A percentile compares a stretch with the other conserved stretches of the same genome.
Conservation (phyloP, 257 asterid genomes). For the Ehretia macrophylla region DNA sequence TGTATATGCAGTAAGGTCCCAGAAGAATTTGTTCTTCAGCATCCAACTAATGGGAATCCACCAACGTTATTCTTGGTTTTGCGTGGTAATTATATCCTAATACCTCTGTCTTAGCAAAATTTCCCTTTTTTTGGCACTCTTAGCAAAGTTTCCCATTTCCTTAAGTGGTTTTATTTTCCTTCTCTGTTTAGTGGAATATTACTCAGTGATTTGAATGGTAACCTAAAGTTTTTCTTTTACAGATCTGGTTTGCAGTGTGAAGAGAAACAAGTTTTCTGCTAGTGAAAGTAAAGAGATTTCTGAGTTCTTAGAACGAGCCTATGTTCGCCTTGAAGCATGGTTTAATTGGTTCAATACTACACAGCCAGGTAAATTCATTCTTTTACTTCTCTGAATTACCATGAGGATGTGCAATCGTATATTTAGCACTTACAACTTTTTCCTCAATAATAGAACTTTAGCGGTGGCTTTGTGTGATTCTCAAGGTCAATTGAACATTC, state of each 20-base stretch:
- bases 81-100: slow-evolving; percentile 54
- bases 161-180: not conserved
- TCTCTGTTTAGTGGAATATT: not conserved
- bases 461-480: not conserved
- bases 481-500: too few species aligned
- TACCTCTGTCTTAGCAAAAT: too few species aligned
- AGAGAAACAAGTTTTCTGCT: slow-evolving; percentile 59
- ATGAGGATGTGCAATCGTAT: not conserved
- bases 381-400: not conserved
- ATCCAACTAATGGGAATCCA: slow-evolving; percentile 93
- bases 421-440: not conserved
- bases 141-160: too few species aligned
- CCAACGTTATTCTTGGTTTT: slow-evolving; percentile 81
- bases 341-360: slow-evolving; percentile 91
- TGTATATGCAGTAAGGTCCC: slow-evolving; percentile 88
- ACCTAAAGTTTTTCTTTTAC: slow-evolving; percentile 17
- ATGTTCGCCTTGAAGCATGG: slow-evolving; percentile 90
- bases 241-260: slow-evolving; percentile 70
- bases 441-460: too few species aligned
- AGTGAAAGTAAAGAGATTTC: slow-evolving; percentile 55
- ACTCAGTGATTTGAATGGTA: slow-evolving; percentile 7
- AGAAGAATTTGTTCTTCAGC: slow-evolving; percentile 83
- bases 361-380: slow-evolving; percentile 65
- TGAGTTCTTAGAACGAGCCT: slow-evolving; percentile 68
- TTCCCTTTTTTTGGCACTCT: not conserved